Base-by-base conservation (phyloP, 2,329 filamentous ascomycete genomes). In the Fusarium pseudonygamai region DNA sequence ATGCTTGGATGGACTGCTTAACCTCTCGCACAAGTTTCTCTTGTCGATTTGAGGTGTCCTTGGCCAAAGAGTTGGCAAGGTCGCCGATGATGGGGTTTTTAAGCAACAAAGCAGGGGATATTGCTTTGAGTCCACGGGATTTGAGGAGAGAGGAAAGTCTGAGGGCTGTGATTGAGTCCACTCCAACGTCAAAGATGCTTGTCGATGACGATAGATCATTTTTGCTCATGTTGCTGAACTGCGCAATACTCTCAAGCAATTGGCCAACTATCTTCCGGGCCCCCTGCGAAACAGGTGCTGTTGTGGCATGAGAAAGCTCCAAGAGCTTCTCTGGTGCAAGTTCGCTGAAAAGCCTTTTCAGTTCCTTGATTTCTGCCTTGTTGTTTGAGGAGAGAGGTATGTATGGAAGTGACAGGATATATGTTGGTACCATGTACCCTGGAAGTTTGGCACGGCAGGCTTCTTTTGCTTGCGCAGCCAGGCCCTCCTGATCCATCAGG, bases 301-400 rank as follows among this genome's bases (percentile, higher is more conserved):
- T 20, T 28, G 59, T 49, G 11, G 81, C 70, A 36, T 81, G 77
- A 4, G 86, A 85, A 8, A 93, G 81, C 3, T 82, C 82, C 70
- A 93, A 90, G 26, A 97, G 83, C 14, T 91, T 84, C 39, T 90
- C 88, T 1, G 88, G 82, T 0, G 88, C 86, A 7, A 96, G 79
- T 0, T 84, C 82, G 15, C 87, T 82, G 77, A 96, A 97, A 3
- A 97, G 82, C 1, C 83, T 81, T 64, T 88, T 91, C 6, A 98
- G 82, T 40, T 86, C 85, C 77, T 93, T 96, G 12, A 87, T 86
- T 76, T 98, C 95, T 0, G 93, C 92, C 79, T 98, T 98, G 82
- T 97, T 97, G 80, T 97, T 98, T 12, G 93, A 85, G 3, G 94
- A 97, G 0, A 98, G 85, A 0, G 95, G 95, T 60, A 98, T 90